These are phyloP conservation scores for Pontederia crassipes DNA, from an alignment of 176 grass and related monocot species.

Conservation along the genomic window DNA sequence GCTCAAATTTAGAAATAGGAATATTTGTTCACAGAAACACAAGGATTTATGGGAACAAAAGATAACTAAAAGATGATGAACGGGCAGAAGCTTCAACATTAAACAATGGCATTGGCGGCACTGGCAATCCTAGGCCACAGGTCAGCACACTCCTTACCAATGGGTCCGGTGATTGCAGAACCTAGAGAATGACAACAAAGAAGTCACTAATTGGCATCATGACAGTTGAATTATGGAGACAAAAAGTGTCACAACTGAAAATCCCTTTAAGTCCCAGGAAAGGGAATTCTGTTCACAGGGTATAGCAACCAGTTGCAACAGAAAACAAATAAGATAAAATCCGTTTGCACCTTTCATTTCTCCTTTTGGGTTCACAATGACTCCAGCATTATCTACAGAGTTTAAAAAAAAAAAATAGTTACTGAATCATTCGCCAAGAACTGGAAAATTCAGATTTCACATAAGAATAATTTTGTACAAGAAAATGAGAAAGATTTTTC, in stretches of 20 bases:
- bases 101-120: constrained; percentile 1
- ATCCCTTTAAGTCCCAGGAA: too few relatives aligned
- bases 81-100: not conserved
- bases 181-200: not conserved
- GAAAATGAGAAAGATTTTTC: too few relatives aligned
- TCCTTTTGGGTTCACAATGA: constrained; percentile 51
- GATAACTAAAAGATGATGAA: too few relatives aligned
- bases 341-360: constrained; percentile 46
- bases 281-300: too few relatives aligned
- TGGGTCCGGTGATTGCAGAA: not conserved
- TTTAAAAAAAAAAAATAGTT: not conserved
- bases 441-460: too few relatives aligned
- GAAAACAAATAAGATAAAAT: not conserved
- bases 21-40: too few relatives aligned
- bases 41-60: too few relatives aligned
- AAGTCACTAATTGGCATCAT: not conserved
- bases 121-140: constrained; percentile 6
- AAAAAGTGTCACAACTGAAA: not conserved
- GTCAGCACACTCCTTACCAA: constrained; percentile 1
- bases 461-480: too few relatives aligned
- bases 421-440: too few relatives aligned
- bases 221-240: not conserved
- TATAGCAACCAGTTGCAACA: not conserved
- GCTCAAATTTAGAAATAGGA: too few relatives aligned
- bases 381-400: constrained; percentile 50